Evolutionary conservation across 768 basidiomycete species (phyloP).

Genomic region (Amylocystis lapponica): DNA sequence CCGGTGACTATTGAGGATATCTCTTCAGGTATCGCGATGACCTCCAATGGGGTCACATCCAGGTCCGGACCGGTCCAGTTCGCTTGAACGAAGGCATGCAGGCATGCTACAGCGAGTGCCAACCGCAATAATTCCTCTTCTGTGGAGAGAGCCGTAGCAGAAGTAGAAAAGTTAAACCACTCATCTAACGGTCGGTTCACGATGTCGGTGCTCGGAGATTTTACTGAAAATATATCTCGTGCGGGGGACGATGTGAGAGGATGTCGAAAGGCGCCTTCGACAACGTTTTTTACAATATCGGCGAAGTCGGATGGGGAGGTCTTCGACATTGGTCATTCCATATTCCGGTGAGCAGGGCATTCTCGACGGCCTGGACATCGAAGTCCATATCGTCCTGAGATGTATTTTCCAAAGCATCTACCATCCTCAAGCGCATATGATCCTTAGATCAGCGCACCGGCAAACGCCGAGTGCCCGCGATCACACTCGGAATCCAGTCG

Average conservation of each 20-base stretch:
- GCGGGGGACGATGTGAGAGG: constrained; percentile 36
- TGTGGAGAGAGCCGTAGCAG: constrained; percentile 26
- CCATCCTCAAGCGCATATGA: no score
- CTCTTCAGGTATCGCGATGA: constrained; percentile 29
- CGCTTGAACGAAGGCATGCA: constrained; percentile 86
- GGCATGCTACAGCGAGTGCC: constrained; percentile 65
- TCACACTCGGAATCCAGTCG: no score
- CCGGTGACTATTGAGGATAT: constrained; percentile 29
- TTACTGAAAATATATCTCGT: constrained; percentile 29
- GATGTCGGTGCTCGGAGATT: constrained; percentile 18
- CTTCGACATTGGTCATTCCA: constrained; percentile 26
- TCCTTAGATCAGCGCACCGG: no score
- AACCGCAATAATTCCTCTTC: constrained; percentile 55
- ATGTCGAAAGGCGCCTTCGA: constrained; percentile 53
- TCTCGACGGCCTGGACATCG: constrained; percentile 37
- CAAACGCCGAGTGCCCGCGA: no score
- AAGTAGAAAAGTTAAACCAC: constrained; percentile 27
- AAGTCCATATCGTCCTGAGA: constrained; percentile 13
- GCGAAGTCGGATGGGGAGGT: constrained; percentile 14
- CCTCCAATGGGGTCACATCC: constrained; percentile 41
- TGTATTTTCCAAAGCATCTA: no score
- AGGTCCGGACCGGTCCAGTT: constrained; percentile 98
- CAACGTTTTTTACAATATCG: constrained; percentile 47
- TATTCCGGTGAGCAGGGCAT: constrained; percentile 47
- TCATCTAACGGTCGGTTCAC: constrained; percentile 34